Evolutionary conservation across 164 flowering plant species (phyloP).

Genomic region (Aristolochia contorta): DNA sequence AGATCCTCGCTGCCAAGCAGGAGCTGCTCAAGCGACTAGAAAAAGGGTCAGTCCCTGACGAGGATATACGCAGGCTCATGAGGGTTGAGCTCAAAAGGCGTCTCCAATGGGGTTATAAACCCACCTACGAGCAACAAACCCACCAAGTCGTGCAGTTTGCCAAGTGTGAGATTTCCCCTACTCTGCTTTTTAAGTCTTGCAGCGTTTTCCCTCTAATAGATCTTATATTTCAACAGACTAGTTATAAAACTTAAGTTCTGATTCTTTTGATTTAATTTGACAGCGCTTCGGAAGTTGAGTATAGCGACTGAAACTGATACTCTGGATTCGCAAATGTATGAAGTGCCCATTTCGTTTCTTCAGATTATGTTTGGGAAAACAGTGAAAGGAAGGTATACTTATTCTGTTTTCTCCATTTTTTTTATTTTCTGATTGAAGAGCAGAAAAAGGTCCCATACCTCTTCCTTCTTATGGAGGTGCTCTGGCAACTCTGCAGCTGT

Average conservation of each 20-base stretch:
- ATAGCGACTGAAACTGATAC: slow-evolving; percentile 5
- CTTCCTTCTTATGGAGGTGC: too few relatives aligned
- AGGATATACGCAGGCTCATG: slow-evolving; percentile 8
- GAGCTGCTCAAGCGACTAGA: slow-evolving; percentile 6
- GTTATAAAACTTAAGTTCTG: too few relatives aligned
- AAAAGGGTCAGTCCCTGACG: slow-evolving; percentile 5
- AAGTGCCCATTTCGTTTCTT: slow-evolving; percentile 11
- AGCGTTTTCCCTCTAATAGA: too few relatives aligned
- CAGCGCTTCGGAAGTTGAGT: slow-evolving; percentile 14
- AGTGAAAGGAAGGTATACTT: slow-evolving; percentile 14
- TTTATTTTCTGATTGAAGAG: too few relatives aligned
- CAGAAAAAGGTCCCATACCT: too few relatives aligned
- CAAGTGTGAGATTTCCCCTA: slow-evolving; percentile 2
- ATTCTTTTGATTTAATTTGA: not conserved
- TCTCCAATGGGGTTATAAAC: slow-evolving; percentile 6
- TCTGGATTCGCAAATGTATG: slow-evolving; percentile 8
- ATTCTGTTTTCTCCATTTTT: too few relatives aligned
- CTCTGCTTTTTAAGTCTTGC: too few relatives aligned
- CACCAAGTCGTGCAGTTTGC: slow-evolving; percentile 1
- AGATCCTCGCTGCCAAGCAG: not conserved
- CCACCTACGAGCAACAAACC: slow-evolving; percentile 1
- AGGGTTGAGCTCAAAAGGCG: slow-evolving; percentile 4
- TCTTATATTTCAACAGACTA: too few relatives aligned
- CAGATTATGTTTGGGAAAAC: slow-evolving; percentile 12
- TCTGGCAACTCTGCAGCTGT: not conserved